phyloP scores from a whole-genome alignment of 164 flowering plant species.

The Vitis riparia region DNA sequence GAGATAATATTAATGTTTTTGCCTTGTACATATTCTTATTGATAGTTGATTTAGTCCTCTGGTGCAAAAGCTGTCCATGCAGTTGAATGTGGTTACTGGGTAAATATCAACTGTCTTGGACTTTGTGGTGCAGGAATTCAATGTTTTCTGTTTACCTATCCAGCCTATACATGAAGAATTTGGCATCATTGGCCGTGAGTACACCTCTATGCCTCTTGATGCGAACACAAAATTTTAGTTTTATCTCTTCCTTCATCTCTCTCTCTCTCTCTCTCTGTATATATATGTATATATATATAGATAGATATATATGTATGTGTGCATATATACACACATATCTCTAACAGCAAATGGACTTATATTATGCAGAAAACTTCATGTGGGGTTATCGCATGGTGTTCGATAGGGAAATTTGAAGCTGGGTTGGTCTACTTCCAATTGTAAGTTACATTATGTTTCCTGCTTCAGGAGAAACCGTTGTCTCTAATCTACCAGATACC shows the following conservation, averaged over 20 bases:
- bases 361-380: slow-evolving; percentile 33
- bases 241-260: background rate
- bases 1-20: background rate
- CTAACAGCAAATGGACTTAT: background rate
- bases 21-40: background rate
- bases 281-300: background rate
- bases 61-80: too few species aligned
- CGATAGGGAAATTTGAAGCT: slow-evolving; percentile 28
- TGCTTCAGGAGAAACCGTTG: background rate
- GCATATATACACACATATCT: background rate
- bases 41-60: too few species aligned
- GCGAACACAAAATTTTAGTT: background rate
- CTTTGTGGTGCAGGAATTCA: slow-evolving; percentile 17
- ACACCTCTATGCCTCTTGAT: background rate
- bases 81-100: too few species aligned
- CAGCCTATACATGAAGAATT: slow-evolving; percentile 5
- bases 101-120: background rate
- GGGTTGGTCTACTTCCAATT: slow-evolving; percentile 28
- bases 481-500: background rate
- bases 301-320: background rate
- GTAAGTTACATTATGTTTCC: slow-evolving; percentile 11
- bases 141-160: slow-evolving; percentile 18
- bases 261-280: background rate
- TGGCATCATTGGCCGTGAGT: slow-evolving; percentile 32
- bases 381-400: slow-evolving; percentile 29